Evolutionary conservation across 352 stramenopile genomes (phyloP).

Genomic region (Aphanomyces astaci): DNA sequence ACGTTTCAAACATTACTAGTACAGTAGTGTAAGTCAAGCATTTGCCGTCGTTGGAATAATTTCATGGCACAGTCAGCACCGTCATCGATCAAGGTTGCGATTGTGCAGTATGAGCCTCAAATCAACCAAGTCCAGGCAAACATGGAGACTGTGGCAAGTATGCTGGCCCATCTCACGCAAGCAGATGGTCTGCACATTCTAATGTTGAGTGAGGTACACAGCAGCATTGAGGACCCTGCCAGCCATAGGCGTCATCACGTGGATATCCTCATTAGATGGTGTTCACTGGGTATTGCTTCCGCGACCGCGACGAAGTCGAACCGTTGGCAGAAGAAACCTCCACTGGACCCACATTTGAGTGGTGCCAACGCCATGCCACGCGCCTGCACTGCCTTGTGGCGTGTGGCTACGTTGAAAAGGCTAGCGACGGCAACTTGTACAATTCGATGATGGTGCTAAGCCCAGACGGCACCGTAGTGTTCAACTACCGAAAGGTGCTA

Average conservation of each 20-base stretch:
- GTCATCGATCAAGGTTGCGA: conserved; percentile 49
- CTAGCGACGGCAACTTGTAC: conserved; percentile 35
- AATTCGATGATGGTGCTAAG: conserved; percentile 80
- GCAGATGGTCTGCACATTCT: conserved; percentile 54
- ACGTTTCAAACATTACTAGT: too few relatives aligned
- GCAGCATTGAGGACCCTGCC: too few relatives aligned
- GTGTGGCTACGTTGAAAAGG: conserved; percentile 25
- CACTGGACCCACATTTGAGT: conserved; percentile 48
- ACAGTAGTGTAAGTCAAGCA: too few relatives aligned
- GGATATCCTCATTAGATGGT: too few relatives aligned
- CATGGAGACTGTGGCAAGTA: conserved; percentile 59
- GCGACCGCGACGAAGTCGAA: conserved; percentile 42
- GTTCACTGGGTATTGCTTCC: conserved; percentile 77
- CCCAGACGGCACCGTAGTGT: conserved; percentile 52
- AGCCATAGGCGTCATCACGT: too few relatives aligned
- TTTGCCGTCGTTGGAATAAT: too few relatives aligned
- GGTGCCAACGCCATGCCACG: conserved; percentile 56
- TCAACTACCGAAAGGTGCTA: conserved; percentile 52
- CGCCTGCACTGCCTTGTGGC: conserved; percentile 36
- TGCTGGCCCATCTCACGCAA: conserved; percentile 43
- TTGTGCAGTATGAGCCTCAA: conserved; percentile 77
- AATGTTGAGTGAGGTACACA: conserved; percentile 73
- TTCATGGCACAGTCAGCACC: background rate
- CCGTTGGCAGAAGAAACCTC: conserved; percentile 52
- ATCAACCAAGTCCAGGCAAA: conserved; percentile 58